A percentile compares a stretch with the other conserved stretches of the same genome.
These are phyloP conservation scores for Reutealis trisperma DNA, from an alignment of 345 rosid species.

Conservation along the genomic window DNA sequence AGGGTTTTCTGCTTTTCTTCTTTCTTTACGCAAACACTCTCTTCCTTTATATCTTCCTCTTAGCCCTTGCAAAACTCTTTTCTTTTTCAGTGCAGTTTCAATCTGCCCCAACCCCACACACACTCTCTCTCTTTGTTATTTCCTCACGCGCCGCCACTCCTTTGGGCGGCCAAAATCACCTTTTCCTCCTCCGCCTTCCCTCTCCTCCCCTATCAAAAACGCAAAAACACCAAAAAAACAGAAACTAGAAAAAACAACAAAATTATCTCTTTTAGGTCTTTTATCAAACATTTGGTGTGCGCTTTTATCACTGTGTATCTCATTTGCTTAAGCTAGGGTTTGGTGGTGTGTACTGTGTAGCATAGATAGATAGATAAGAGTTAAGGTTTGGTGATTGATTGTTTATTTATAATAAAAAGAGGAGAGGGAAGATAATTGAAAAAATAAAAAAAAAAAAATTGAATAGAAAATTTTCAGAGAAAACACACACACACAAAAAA, in stretches of 20 bases:
- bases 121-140: not conserved
- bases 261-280: conserved; percentile 8
- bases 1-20: conserved; percentile 26
- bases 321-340: not conserved
- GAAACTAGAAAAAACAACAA: not conserved
- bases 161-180: conserved; percentile 53
- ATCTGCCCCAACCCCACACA: conserved; percentile 7
- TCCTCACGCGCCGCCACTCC: conserved; percentile 51
- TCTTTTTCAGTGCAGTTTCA: conserved; percentile 20
- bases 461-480: not conserved
- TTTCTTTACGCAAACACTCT: not conserved
- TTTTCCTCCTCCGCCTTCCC: conserved; percentile 31
- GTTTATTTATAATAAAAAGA: conserved; percentile 41
- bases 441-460: conserved; percentile 11
- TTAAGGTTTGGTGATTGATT: conserved; percentile 31
- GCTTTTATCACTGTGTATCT: conserved; percentile 3
- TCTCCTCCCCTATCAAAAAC: conserved; percentile 47
- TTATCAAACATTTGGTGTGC: conserved; percentile 19
- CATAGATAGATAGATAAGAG: not conserved
- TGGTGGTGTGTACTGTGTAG: not conserved
- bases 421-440: conserved; percentile 68
- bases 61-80: not conserved
- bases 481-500: no score
- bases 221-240: conserved; percentile 26
- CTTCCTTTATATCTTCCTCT: conserved; percentile 4